Evolutionary conservation across 495 filamentous ascomycete species (phyloP), one percentile per base, ranked within the genome.

Genomic region (Aspergillus diversus): DNA sequence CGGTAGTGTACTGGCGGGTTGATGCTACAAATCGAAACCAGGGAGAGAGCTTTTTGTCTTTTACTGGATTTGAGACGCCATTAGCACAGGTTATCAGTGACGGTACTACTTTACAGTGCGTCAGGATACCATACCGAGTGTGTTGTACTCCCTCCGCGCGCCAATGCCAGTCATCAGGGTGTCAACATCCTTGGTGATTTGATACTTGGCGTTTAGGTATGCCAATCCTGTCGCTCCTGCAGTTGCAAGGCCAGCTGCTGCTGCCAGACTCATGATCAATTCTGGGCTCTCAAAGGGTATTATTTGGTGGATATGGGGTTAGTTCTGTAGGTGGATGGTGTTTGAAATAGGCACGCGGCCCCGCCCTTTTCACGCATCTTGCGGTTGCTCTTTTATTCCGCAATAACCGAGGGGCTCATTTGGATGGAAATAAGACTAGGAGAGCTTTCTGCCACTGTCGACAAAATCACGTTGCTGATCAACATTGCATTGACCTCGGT

Each of bases 11-110:
- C 16, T 48, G 11, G 46, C 46, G 46, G n/a, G 46, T n/a, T 7
- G 46, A 48, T 48, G 11, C 46, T 9, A 48, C 11, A 48, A 48
- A 48, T 48, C 46, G 46, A 48, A 48, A 48, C 46, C 46, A 48
- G 46, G 46, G 46, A 7, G 46, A 48, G 46, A 48, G 46, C 21
- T 27, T 27, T 27, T 27, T 27, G 21, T 27, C 21, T 27, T 27
- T 27, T 27, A 27, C 21, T 48, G 6, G 12, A 21, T 48, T 48
- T 48, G 6, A 7, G 21, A 27, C 46, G 11, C 1, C 16, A 5
- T n/a, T 48, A 21, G 16, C 46, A 48, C 2, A 27, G 2, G 21
- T 27, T 27, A 27, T 27, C 21, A 27, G 21, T 27, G 21, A 1
- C 21, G 21, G 21, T 27, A 27, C 21, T 27, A 2, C 21, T 27